These are phyloP conservation scores for Delitschia confertaspora DNA, from an alignment of 495 filamentous ascomycete species.

Conservation along the genomic window DNA sequence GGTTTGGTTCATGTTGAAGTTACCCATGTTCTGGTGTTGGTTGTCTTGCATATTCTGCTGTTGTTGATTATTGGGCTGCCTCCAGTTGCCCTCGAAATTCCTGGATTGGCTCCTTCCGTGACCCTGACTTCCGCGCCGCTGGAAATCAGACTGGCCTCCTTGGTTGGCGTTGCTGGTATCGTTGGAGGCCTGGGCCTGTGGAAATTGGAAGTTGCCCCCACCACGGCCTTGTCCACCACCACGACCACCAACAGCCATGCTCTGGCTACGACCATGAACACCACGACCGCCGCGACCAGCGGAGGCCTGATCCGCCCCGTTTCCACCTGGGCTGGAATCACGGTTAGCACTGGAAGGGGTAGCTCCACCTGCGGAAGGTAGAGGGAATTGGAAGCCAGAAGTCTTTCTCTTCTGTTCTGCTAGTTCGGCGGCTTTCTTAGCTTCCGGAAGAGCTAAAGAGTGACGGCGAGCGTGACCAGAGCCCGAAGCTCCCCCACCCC, in stretches of 20 bases:
- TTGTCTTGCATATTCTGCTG: slow-evolving; percentile 38
- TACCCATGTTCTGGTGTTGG: slow-evolving; percentile 44
- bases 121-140: slow-evolving; percentile 60
- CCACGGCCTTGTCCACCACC: slow-evolving; percentile 48
- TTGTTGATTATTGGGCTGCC: slow-evolving; percentile 70
- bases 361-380: slow-evolving; percentile 53
- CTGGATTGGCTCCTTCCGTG: slow-evolving; percentile 76
- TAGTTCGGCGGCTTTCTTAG: slow-evolving; percentile 93
- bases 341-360: slow-evolving; percentile 39
- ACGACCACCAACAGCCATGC: slow-evolving; percentile 57
- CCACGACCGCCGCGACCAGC: slow-evolving; percentile 41
- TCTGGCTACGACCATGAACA: slow-evolving; percentile 58
- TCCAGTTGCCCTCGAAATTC: slow-evolving; percentile 98
- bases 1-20: slow-evolving; percentile 54
- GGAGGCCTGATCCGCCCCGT: slow-evolving; percentile 25
- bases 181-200: slow-evolving; percentile 44
- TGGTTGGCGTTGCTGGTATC: slow-evolving; percentile 39
- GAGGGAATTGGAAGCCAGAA: slow-evolving; percentile 89
- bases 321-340: slow-evolving; percentile 40
- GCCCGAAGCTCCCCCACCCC: slow-evolving; percentile 57
- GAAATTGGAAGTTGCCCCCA: slow-evolving; percentile 63
- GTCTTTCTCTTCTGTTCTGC: slow-evolving; percentile 95
- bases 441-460: slow-evolving; percentile 87
- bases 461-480: slow-evolving; percentile 88
- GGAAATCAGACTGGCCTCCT: slow-evolving; percentile 51